Base-by-base conservation (phyloP, 306 rosid species). In the Ammopiptanthus mongolicus region DNA sequence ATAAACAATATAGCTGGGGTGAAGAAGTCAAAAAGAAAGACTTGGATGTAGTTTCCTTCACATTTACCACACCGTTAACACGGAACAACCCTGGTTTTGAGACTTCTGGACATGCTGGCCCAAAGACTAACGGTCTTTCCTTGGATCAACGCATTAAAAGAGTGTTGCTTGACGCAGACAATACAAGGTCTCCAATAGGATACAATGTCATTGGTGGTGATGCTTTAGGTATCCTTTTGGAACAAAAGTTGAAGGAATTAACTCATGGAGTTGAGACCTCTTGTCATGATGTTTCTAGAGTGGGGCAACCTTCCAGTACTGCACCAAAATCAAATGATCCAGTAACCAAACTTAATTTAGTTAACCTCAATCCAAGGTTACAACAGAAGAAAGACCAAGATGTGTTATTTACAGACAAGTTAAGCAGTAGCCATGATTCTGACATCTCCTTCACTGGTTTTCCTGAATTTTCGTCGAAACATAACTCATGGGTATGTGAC, bases 21-120 rank as follows among this genome's bases (percentile, higher is more conserved):
- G 91, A 85, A 63, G 91, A 91, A 33, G 78, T 75, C 57, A 87
- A 72, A 82, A 94, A 71, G 81, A 88, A 91, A 61, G 97, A 91
- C 68, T 85, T 85, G 76, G 98, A 94, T 81, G 93, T 94, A 62
- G 93, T 94, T 80, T 94, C 98, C 69, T 94, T 94, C 84, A 94
- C 98, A 74, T 94, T 94, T 82, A 91, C 98, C 19, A 87, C 98
- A 44, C 98, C 98, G 6, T 86, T 94, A 73, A 61, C 95, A 57
- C 84, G 91, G 76, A 82, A 76, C 76, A 79, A 55, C 63, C 81
- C 86, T 28, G 87, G 86, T 78, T 84, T 86, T 42, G 96, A 87
- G 67, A 78, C 80, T 68, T 81, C 91, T 23, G 74, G 81, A 55
- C 87, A 79, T 70, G 68, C 71, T 75, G 65, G 56, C 44, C 82